Conservation (phyloP, 192 early-diverging fungal species). For the Lobosporangium transversale region DNA sequence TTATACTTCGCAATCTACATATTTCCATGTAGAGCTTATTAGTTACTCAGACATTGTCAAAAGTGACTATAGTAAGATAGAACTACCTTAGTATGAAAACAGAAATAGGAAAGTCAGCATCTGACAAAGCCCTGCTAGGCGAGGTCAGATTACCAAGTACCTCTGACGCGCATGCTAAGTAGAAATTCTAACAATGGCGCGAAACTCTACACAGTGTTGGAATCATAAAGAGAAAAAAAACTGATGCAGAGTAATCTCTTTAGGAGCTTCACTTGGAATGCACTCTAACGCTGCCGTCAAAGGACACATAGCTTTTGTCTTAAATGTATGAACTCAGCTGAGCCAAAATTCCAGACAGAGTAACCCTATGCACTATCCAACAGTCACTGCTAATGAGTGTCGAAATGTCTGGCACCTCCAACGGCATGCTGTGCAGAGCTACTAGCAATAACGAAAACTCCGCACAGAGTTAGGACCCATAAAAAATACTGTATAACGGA, state of each 20-base stretch:
- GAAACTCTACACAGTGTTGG: slow-evolving; percentile 25
- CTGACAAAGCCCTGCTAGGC: slow-evolving; percentile 33
- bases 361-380: slow-evolving; percentile 11
- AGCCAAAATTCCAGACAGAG: slow-evolving; percentile 4
- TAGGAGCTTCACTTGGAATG: slow-evolving; percentile 21
- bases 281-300: slow-evolving; percentile 31
- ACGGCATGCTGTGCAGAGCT: slow-evolving; percentile 26
- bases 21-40: background rate
- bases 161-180: slow-evolving; percentile 12
- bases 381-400: slow-evolving; percentile 11
- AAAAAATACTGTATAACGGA: slow-evolving; percentile 22
- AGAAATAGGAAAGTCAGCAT: slow-evolving; percentile 24
- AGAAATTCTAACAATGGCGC: slow-evolving; percentile 31
- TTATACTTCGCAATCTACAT: slow-evolving; percentile 4
- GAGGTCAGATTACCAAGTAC: slow-evolving; percentile 32
- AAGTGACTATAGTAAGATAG: too few species aligned
- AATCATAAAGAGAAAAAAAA: slow-evolving; percentile 14
- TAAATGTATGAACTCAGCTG: slow-evolving; percentile 10
- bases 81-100: too few species aligned
- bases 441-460: slow-evolving; percentile 31
- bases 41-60: slow-evolving; percentile 1
- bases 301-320: background rate
- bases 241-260: slow-evolving; percentile 23
- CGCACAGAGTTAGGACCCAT: slow-evolving; percentile 20
- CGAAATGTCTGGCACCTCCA: slow-evolving; percentile 26